Base-by-base conservation (phyloP, 2,329 filamentous ascomycete species). In the Beauveria varroae region DNA sequence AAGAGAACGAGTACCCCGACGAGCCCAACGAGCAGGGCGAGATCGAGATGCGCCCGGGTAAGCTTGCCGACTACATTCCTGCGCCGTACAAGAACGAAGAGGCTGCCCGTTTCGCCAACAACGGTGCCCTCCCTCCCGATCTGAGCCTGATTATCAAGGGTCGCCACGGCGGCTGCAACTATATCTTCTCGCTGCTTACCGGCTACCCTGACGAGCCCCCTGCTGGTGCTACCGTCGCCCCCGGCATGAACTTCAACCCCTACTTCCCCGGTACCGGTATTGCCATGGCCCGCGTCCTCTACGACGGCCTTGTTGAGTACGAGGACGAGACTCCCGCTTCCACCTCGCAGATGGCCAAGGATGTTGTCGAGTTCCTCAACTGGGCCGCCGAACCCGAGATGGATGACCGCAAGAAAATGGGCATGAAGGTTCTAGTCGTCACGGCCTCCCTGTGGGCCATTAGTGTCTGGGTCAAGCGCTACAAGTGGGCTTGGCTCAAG, bases 331-430 rank as follows among this genome's bases (percentile, higher is more conserved):
- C 95, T 47, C 90, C 92, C 57, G 95, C 95, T 55, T 91, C 93
- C 64, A 92, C 92, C 67, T 97, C 93, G 65, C 95, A 99, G 81
- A 99, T 99, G 95, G 95, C 95, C 77, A 99, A 99, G 88, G 95
- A 99, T 71, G 95, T 99, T 64, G 87, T 90, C 64, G 95, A 99
- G 80, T 99, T 99, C 83, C 85, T 99, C 74, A 98, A 99, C 88
- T 99, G 95, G 95, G 85, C 95, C 60, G 93, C 95, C 62, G 95
- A 99, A 82, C 95, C 95, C 54, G 95, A 99, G 84, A 96, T 97
- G 92, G 95, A 99, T 74, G 88, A 97, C 75, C 90, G 95, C 75
- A 99, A 99, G 90, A 95, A 92, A 83, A 99, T 98, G 95, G 95
- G 95, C 72, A 87, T 96, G 85, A 98, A 99, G 87, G 90, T 96